These are phyloP conservation scores for Aspergillus sp. DNA, from an alignment of 2,329 filamentous ascomycete genomes.

Conservation along the genomic window DNA sequence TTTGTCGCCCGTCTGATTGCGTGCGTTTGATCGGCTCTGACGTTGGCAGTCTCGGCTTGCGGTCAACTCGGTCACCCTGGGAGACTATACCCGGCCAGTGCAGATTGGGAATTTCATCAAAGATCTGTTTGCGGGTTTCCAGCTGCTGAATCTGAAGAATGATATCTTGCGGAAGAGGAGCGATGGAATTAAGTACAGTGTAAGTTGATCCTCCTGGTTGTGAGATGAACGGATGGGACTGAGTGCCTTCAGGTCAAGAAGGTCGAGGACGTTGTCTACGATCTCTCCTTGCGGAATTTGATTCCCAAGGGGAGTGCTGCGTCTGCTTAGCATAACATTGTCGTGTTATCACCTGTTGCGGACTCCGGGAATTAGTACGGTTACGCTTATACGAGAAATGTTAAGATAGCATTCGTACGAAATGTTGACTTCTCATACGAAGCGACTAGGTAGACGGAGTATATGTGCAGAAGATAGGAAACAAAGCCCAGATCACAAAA, in stretches of 20 bases:
- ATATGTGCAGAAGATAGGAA: too few species aligned
- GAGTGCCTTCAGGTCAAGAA: conserved; percentile 70
- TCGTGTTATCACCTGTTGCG: not conserved
- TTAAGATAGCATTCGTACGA: too few species aligned
- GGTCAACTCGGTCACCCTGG: conserved; percentile 89
- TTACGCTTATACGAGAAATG: too few species aligned
- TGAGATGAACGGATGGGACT: not conserved
- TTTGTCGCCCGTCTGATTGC: conserved; percentile 21
- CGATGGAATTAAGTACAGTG: conserved; percentile 91
- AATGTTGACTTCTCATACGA: too few species aligned
- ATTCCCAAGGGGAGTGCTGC: conserved; percentile 51
- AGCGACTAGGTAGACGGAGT: too few species aligned
- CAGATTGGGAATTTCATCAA: conserved; percentile 91
- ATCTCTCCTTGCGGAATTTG: conserved; percentile 81
- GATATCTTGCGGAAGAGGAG: conserved; percentile 82
- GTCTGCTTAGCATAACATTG: conserved; percentile 7
- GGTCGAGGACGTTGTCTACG: conserved; percentile 96
- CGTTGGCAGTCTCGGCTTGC: conserved; percentile 67
- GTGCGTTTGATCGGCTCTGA: not conserved
- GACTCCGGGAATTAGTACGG: too few species aligned
- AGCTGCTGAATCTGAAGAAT: conserved; percentile 96
- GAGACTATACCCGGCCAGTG: conserved; percentile 80
- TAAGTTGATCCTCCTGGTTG: conserved; percentile 25
- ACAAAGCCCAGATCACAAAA: not conserved
- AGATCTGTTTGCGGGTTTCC: conserved; percentile 92